A percentile compares a stretch with the other conserved stretches of the same genome.
These are phyloP conservation scores for Paspalum notatum DNA, from an alignment of 176 grass and related monocot species.

Conservation along the genomic window DNA sequence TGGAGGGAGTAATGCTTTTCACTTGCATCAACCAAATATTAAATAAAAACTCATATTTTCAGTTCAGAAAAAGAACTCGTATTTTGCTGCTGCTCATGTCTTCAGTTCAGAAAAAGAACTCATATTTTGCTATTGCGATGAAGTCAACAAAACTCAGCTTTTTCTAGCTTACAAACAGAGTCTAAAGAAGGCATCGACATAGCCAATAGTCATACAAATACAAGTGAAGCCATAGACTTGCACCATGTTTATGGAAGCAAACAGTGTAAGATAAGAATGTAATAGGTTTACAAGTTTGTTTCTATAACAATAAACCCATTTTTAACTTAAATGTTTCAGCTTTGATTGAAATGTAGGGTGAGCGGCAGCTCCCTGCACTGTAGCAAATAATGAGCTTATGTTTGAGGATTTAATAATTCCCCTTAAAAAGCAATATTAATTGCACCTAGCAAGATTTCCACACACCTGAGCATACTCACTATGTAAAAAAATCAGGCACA, in stretches of 20 bases:
- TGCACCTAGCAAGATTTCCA: background rate
- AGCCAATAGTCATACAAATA: background rate
- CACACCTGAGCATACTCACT: background rate
- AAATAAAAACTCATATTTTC: background rate
- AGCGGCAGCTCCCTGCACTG: background rate
- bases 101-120: background rate
- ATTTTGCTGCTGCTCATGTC: too few relatives aligned
- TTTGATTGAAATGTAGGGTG: background rate
- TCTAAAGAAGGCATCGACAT: background rate
- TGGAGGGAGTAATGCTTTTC: background rate
- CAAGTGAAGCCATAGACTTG: background rate
- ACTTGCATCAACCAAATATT: background rate
- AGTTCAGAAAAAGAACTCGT: too few relatives aligned
- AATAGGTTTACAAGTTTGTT: background rate
- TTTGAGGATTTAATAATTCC: background rate
- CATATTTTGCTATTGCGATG: background rate
- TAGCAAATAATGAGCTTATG: conserved; percentile 9
- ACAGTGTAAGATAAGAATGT: background rate
- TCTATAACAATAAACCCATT: background rate
- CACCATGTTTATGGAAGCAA: conserved; percentile 9
- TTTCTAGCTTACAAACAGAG: background rate
- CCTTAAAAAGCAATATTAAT: background rate
- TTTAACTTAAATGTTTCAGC: background rate
- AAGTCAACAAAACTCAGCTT: conserved; percentile 7
- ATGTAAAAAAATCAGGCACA: background rate